Evolutionary conservation across 371 early-diverging fungal genomes (phyloP).

Genomic region (Circinella minor): DNA sequence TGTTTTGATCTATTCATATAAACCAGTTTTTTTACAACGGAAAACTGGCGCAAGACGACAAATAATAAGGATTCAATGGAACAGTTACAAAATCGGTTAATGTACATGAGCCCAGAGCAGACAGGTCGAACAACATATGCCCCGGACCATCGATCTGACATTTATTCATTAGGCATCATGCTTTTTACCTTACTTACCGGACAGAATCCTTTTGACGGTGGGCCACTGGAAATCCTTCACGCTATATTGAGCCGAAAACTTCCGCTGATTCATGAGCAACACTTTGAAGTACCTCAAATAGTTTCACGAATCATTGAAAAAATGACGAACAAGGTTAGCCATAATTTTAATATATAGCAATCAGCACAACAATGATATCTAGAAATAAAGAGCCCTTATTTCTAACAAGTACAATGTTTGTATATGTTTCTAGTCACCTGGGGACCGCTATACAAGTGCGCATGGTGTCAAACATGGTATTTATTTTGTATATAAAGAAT

Average conservation of each 20-base stretch:
- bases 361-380: slow-evolving; percentile 23
- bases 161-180: slow-evolving; percentile 59
- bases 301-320: slow-evolving; percentile 55
- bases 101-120: slow-evolving; percentile 56
- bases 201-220: slow-evolving; percentile 54
- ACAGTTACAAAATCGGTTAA: slow-evolving; percentile 18
- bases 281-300: slow-evolving; percentile 55
- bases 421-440: slow-evolving; percentile 47
- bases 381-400: no score
- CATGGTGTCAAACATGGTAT: slow-evolving; percentile 52
- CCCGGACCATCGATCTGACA: slow-evolving; percentile 62
- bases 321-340: slow-evolving; percentile 59
- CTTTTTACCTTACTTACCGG: slow-evolving; percentile 57
- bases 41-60: slow-evolving; percentile 48
- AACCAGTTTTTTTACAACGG: slow-evolving; percentile 41
- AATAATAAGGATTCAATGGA: slow-evolving; percentile 35
- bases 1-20: neutral
- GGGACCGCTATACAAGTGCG: slow-evolving; percentile 60
- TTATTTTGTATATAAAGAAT: no score
- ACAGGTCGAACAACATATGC: slow-evolving; percentile 61
- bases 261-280: slow-evolving; percentile 45
- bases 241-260: slow-evolving; percentile 54
- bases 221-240: slow-evolving; percentile 59
- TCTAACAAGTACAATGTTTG: neutral
- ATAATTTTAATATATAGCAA: neutral